phyloP scores from a whole-genome alignment of 2,329 filamentous ascomycete genomes.

The Phialophora expanda region DNA sequence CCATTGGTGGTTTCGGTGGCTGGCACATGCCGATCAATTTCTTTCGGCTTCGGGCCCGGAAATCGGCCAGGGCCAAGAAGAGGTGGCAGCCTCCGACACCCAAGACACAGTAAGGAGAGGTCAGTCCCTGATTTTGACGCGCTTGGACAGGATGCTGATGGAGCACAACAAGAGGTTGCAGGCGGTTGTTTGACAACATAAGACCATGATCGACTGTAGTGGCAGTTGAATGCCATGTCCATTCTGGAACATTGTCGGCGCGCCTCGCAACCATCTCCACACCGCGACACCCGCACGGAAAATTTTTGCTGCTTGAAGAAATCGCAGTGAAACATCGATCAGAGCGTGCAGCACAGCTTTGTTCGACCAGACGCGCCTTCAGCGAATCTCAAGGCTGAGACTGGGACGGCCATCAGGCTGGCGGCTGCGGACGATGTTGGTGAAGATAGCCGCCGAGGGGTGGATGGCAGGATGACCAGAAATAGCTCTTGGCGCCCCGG shows the following conservation, averaged over 20 bases:
- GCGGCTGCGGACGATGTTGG: constrained; percentile 22
- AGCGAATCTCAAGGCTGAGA: constrained; percentile 24
- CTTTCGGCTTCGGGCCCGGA: background rate
- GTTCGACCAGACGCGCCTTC: constrained; percentile 25
- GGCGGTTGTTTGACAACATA: background rate
- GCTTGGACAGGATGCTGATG: background rate
- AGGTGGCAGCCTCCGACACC: constrained; percentile 5
- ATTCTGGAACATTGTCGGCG: background rate
- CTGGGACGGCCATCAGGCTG: constrained; percentile 25
- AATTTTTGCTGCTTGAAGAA: background rate
- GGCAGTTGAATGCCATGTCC: background rate
- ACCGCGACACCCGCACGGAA: background rate
- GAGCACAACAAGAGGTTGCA: background rate
- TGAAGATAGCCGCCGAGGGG: constrained; percentile 24
- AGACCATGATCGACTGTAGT: background rate
- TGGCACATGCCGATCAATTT: constrained; percentile 12
- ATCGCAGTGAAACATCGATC: constrained; percentile 6
- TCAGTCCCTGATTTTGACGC: background rate
- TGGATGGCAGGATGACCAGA: constrained; percentile 1
- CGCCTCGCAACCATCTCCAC: constrained; percentile 8
- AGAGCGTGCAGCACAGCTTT: constrained; percentile 16
- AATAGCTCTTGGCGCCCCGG: constrained; percentile 29
- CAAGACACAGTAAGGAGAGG: background rate
- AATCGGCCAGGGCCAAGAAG: background rate
- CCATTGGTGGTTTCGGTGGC: constrained; percentile 1